Conservation (phyloP, 2,329 filamentous ascomycete species). For the Talaromyces sp. region DNA sequence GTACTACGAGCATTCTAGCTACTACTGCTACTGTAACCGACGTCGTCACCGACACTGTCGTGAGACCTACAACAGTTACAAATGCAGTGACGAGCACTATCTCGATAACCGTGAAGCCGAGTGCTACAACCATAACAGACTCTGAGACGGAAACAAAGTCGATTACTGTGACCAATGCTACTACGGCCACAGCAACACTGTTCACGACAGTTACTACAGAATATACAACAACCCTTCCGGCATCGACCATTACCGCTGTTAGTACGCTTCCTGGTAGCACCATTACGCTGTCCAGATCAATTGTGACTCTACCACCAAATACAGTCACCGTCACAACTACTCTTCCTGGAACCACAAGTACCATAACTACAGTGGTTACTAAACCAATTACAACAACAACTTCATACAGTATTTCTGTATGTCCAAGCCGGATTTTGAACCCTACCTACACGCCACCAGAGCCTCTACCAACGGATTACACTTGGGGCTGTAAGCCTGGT, state of each 20-base stretch:
- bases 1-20: not conserved
- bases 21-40: not conserved
- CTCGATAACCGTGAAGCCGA: not conserved
- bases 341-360: not conserved
- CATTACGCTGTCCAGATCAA: not conserved
- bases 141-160: not conserved
- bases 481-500: constrained; percentile 41
- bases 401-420: constrained; percentile 16
- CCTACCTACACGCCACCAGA: constrained; percentile 22
- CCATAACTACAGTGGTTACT: not conserved
- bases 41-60: not conserved
- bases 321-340: not conserved
- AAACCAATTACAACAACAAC: not conserved
- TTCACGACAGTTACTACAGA: not conserved
- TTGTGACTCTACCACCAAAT: not conserved
- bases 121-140: not conserved
- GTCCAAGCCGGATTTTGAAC: constrained; percentile 22
- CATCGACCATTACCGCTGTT: not conserved
- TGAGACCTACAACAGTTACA: not conserved
- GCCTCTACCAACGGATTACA: constrained; percentile 24
- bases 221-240: not conserved
- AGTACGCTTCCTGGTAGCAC: constrained; percentile 4
- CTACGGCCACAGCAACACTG: not conserved
- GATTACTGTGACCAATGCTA: not conserved
- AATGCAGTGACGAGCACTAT: not conserved